Conservation (phyloP, 2,329 filamentous ascomycete genomes). For the Periconia sp. region DNA sequence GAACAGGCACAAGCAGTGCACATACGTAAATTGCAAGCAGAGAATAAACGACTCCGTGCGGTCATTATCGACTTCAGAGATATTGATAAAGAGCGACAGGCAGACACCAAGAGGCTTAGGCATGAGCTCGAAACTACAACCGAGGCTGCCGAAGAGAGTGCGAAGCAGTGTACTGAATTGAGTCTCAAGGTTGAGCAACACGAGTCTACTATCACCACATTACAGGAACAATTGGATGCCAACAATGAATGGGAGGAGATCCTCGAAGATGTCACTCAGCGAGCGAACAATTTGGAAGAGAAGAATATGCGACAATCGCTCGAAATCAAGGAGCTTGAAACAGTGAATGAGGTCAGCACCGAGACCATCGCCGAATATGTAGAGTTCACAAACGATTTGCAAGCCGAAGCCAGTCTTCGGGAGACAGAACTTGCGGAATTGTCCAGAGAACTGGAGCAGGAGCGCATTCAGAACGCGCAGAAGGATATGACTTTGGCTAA, state of each 20-base stretch:
- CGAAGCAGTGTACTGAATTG: constrained; percentile 62
- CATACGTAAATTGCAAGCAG: constrained; percentile 79
- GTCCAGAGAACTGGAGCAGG: constrained; percentile 5
- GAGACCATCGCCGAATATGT: constrained; percentile 93
- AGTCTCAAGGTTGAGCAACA: constrained; percentile 73
- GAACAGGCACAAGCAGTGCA: constrained; percentile 1
- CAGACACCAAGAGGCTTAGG: constrained; percentile 51
- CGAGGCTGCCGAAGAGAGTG: constrained; percentile 30
- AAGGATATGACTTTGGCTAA: constrained; percentile 65
- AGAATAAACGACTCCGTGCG: constrained; percentile 83
- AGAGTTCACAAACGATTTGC: constrained; percentile 90
- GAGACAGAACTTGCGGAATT: constrained; percentile 85
- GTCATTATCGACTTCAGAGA: constrained; percentile 84
- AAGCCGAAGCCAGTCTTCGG: constrained; percentile 88
- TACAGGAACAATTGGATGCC: constrained; percentile 87
- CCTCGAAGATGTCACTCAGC: constrained; percentile 87
- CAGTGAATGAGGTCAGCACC: constrained; percentile 64
- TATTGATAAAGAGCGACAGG: constrained; percentile 79
- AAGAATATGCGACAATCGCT: constrained; percentile 43
- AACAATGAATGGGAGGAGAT: constrained; percentile 88
- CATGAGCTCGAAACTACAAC: constrained; percentile 39
- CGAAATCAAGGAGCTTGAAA: constrained; percentile 1
- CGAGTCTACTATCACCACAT: constrained; percentile 77
- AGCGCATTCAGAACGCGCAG: constrained; percentile 57
- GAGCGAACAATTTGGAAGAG: constrained; percentile 81